Percentiles rank a stretch among this genome's conserved stretches.
phyloP scores from a whole-genome alignment of 2,329 filamentous ascomycete genomes.

The Thelonectria rubi region DNA sequence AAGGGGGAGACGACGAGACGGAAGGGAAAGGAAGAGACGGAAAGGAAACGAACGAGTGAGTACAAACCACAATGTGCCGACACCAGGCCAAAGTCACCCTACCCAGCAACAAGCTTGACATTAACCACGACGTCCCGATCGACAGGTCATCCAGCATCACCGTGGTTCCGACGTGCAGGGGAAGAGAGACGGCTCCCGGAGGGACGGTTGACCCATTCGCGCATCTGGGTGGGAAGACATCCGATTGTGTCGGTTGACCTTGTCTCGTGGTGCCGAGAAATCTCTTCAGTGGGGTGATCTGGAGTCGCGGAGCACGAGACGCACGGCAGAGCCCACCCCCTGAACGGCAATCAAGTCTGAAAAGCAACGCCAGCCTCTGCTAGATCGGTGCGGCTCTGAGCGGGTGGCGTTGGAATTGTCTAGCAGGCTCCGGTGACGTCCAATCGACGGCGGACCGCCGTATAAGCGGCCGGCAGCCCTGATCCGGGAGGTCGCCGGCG shows the following conservation, averaged over 20 bases:
- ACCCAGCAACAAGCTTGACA: slow-evolving; percentile 36
- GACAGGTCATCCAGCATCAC: slow-evolving; percentile 29
- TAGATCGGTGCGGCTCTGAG: slow-evolving; percentile 36
- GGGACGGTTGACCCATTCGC: slow-evolving; percentile 30
- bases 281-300: slow-evolving; percentile 44
- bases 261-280: slow-evolving; percentile 44
- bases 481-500: slow-evolving; percentile 33
- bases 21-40: slow-evolving; percentile 12
- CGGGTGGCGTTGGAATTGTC: slow-evolving; percentile 39
- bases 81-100: slow-evolving; percentile 37
- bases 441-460: slow-evolving; percentile 33
- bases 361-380: slow-evolving; percentile 24
- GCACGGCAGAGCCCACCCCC: slow-evolving; percentile 34
- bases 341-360: slow-evolving; percentile 30
- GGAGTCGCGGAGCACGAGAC: slow-evolving; percentile 40
- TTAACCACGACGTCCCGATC: slow-evolving; percentile 30
- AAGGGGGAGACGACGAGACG: slow-evolving; percentile 3
- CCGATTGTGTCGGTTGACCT: slow-evolving; percentile 40
- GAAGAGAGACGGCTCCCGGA: background rate
- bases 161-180: slow-evolving; percentile 14
- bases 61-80: slow-evolving; percentile 32
- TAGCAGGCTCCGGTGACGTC: slow-evolving; percentile 39
- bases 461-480: slow-evolving; percentile 40
- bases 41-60: slow-evolving; percentile 28
- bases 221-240: slow-evolving; percentile 36